Evolutionary conservation across 2,329 filamentous ascomycete species (phyloP).

Genomic region (Allantophomopsis lycopodina): DNA sequence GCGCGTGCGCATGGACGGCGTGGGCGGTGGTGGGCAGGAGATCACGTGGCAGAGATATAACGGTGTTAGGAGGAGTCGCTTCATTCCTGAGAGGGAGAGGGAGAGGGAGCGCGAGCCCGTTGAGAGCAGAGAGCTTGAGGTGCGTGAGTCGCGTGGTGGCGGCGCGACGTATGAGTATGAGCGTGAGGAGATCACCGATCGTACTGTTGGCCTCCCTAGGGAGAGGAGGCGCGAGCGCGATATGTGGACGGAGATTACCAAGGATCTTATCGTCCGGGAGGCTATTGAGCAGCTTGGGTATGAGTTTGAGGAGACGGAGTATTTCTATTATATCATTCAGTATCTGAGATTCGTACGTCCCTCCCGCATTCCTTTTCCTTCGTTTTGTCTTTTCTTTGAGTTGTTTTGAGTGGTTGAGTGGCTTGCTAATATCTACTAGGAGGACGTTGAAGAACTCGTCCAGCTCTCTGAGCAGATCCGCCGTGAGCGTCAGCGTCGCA

Average conservation of each 20-base stretch:
- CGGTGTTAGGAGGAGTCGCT: conserved; percentile 61
- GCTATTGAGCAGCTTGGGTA: conserved; percentile 79
- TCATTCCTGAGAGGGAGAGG: conserved; percentile 51
- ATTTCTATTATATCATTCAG: conserved; percentile 85
- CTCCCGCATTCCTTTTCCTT: background rate
- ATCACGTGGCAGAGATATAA: conserved; percentile 70
- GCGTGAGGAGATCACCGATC: conserved; percentile 41
- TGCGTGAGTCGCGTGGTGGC: conserved; percentile 2
- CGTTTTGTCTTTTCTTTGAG: background rate
- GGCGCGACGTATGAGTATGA: conserved; percentile 21
- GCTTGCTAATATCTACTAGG: conserved; percentile 36
- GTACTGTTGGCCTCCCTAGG: conserved; percentile 24
- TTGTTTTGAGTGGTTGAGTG: conserved; percentile 1
- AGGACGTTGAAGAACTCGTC: conserved; percentile 76
- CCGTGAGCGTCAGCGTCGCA: conserved; percentile 37
- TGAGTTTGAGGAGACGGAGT: conserved; percentile 79
- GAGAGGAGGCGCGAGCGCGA: conserved; percentile 35
- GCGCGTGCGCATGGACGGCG: conserved; percentile 69
- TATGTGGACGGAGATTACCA: conserved; percentile 96
- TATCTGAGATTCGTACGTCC: conserved; percentile 74
- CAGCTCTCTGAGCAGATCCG: conserved; percentile 75
- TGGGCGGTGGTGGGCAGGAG: conserved; percentile 61
- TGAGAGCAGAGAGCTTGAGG: conserved; percentile 7
- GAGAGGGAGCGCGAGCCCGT: conserved; percentile 18
- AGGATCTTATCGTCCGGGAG: conserved; percentile 76